These are phyloP conservation scores for Trichoderma orchidacearum DNA, from an alignment of 495 filamentous ascomycete genomes.

Conservation along the genomic window DNA sequence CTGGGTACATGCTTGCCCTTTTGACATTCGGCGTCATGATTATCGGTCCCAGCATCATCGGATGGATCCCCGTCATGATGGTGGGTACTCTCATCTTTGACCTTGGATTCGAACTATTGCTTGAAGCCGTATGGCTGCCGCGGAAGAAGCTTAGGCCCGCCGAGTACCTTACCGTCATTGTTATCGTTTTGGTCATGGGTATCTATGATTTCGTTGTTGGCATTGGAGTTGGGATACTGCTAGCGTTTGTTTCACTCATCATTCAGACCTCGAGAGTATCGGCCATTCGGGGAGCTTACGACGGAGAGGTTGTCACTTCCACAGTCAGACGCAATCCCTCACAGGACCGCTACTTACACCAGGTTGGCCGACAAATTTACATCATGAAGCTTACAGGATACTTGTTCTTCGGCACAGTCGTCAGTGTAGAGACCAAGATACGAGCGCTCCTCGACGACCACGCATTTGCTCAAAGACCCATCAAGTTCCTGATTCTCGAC, in stretches of 20 bases:
- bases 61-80: constrained; percentile 92
- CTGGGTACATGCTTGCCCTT: constrained; percentile 71
- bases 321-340: constrained; percentile 83
- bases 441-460: constrained; percentile 70
- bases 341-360: constrained; percentile 71
- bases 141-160: constrained; percentile 72
- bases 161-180: constrained; percentile 83
- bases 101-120: constrained; percentile 77
- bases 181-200: constrained; percentile 94
- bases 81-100: constrained; percentile 90
- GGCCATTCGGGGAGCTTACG: constrained; percentile 74
- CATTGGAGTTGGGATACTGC: constrained; percentile 78
- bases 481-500: constrained; percentile 84
- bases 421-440: constrained; percentile 80
- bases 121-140: constrained; percentile 78
- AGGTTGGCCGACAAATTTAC: constrained; percentile 76
- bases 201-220: constrained; percentile 91
- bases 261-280: constrained; percentile 82
- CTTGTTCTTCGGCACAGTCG: constrained; percentile 94
- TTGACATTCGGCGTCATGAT: constrained; percentile 71
- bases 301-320: constrained; percentile 74
- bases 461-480: constrained; percentile 58
- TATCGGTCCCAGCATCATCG: constrained; percentile 75
- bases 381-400: constrained; percentile 86
- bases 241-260: constrained; percentile 82